Conservation (phyloP, 805 yeast genomes). For the Candida piceae region DNA sequence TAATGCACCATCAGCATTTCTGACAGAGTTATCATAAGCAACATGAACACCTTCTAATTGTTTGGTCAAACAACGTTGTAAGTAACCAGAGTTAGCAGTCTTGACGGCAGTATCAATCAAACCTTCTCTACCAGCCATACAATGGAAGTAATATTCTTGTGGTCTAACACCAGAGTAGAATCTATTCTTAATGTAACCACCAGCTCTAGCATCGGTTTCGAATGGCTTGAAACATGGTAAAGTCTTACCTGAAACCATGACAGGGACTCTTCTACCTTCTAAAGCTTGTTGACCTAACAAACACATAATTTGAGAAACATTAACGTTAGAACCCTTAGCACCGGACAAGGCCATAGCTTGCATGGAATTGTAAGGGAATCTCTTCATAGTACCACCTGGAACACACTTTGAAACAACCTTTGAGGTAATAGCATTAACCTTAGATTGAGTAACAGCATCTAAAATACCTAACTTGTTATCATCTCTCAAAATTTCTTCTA, state of each 20-base stretch:
- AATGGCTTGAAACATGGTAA: conserved; percentile 94
- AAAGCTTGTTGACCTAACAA: conserved; percentile 97
- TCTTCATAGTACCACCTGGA: conserved; percentile 93
- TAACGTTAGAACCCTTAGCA: conserved; percentile 98
- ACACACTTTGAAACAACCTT: conserved; percentile 91
- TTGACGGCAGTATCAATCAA: conserved; percentile 98
- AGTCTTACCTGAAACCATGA: conserved; percentile 97
- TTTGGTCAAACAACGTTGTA: conserved; percentile 97
- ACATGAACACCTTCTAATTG: conserved; percentile 97
- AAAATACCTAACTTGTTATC: conserved; percentile 86
- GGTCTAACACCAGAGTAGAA: conserved; percentile 97
- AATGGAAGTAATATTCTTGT: conserved; percentile 98
- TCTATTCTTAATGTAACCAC: conserved; percentile 96
- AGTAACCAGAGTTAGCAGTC: conserved; percentile 95
- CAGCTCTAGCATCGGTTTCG: conserved; percentile 97
- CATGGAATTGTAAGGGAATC: conserved; percentile 94
- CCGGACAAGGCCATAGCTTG: conserved; percentile 99
- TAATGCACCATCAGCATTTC: conserved; percentile 92
- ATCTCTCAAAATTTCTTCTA: conserved; percentile 94
- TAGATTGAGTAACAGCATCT: conserved; percentile 92
- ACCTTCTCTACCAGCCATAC: conserved; percentile 99
- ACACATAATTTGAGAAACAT: conserved; percentile 99
- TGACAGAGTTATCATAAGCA: conserved; percentile 88
- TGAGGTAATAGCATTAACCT: conserved; percentile 89
- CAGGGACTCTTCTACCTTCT: conserved; percentile 99